Conservation (phyloP, 495 filamentous ascomycete genomes). For the Penicillium canariense region DNA sequence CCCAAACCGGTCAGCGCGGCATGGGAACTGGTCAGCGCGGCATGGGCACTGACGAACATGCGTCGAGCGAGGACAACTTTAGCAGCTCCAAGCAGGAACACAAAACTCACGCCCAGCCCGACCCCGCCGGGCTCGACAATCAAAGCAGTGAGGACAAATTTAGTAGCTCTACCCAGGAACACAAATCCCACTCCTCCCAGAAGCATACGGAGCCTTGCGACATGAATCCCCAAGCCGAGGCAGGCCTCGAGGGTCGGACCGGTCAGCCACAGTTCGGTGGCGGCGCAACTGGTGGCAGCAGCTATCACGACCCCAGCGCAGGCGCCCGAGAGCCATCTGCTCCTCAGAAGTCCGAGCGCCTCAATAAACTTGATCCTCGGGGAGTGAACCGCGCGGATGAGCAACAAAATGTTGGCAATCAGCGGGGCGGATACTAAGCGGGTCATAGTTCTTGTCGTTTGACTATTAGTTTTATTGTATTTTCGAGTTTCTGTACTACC, state of each 20-base stretch:
- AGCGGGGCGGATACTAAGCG: conserved; percentile 14
- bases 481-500: too few species aligned
- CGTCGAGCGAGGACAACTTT: conserved; percentile 2
- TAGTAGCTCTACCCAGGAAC: conserved; percentile 13
- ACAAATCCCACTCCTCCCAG: conserved; percentile 13
- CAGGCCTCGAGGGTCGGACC: not conserved
- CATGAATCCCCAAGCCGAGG: not conserved
- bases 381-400: not conserved
- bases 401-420: conserved; percentile 1
- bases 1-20: too few species aligned
- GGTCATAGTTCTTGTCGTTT: too few species aligned
- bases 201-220: conserved; percentile 10
- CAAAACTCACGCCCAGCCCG: not conserved
- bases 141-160: conserved; percentile 7
- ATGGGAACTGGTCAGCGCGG: not conserved
- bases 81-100: conserved; percentile 5
- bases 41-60: conserved; percentile 2
- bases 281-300: conserved; percentile 11
- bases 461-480: too few species aligned
- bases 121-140: not conserved
- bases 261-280: conserved; percentile 5
- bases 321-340: not conserved
- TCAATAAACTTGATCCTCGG: conserved; percentile 13
- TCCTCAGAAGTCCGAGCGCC: conserved; percentile 1
- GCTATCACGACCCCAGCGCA: not conserved